phyloP scores from a whole-genome alignment of 441 rosid genomes.

The Populus hybrid region DNA sequence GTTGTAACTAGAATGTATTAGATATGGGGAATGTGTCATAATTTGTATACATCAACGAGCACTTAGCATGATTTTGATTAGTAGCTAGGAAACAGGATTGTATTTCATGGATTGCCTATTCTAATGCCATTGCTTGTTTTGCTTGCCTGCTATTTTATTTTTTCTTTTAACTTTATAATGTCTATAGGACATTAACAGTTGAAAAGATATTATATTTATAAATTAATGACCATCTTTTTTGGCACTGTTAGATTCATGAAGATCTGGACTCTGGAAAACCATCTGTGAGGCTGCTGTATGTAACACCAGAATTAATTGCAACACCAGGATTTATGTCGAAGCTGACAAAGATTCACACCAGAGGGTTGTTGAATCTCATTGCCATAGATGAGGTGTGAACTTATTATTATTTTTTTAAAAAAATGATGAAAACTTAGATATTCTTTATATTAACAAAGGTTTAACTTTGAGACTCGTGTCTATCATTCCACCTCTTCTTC shows the following conservation, averaged over 20 bases:
- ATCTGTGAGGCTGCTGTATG: conserved; percentile 73
- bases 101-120: not conserved
- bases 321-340: conserved; percentile 82
- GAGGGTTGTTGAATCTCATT: conserved; percentile 86
- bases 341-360: conserved; percentile 61
- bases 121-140: not conserved
- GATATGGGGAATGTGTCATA: not conserved
- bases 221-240: conserved; percentile 8
- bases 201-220: not conserved
- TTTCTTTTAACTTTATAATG: not conserved
- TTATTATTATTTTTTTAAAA: not conserved
- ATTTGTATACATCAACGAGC: not conserved
- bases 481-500: conserved; percentile 4
- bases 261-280: conserved; percentile 92
- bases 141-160: not conserved
- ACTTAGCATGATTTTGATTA: too few relatives aligned
- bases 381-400: conserved; percentile 85
- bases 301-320: conserved; percentile 87
- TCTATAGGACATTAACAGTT: not conserved
- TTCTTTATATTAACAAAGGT: not conserved
- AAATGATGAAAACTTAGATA: not conserved
- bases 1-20: not conserved
- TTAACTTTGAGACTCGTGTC: not conserved
- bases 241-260: conserved; percentile 64
- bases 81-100: not conserved